Evolutionary conservation across 768 basidiomycete genomes (phyloP).

Genomic region (Russula virescens): DNA sequence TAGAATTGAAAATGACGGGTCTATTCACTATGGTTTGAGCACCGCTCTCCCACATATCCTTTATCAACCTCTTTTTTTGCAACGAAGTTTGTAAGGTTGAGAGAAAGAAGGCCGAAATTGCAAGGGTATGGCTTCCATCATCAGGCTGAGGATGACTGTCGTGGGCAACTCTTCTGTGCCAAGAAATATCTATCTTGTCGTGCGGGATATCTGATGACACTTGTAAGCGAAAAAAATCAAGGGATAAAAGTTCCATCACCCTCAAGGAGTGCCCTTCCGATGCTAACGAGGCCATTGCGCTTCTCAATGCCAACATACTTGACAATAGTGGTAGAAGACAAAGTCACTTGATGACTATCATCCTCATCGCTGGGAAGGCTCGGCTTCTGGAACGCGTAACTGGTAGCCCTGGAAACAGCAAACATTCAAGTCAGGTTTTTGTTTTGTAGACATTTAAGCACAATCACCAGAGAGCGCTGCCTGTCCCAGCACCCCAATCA

Average conservation of each 20-base stretch:
- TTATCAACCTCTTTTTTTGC: constrained; percentile 59
- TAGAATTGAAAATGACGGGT: background rate
- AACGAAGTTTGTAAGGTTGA: constrained; percentile 60
- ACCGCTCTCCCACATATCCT: constrained; percentile 89
- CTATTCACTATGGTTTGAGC: constrained; percentile 68
- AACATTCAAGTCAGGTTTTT: background rate
- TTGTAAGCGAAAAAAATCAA: constrained; percentile 15
- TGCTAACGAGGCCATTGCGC: constrained; percentile 59
- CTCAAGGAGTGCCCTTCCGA: constrained; percentile 59
- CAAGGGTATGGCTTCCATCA: constrained; percentile 51
- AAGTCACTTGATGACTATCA: constrained; percentile 30
- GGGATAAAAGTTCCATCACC: constrained; percentile 35
- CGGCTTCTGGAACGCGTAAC: constrained; percentile 54
- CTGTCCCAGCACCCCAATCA: constrained; percentile 83
- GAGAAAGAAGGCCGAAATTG: constrained; percentile 81
- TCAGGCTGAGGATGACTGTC: constrained; percentile 38
- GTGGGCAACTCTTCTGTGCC: constrained; percentile 55
- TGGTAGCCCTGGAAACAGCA: constrained; percentile 49
- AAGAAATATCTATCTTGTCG: constrained; percentile 41
- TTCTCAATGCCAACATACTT: constrained; percentile 75
- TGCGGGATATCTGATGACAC: constrained; percentile 40
- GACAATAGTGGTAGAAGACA: constrained; percentile 47
- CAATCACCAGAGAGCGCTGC: constrained; percentile 73
- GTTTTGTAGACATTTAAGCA: background rate
- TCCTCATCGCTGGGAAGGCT: constrained; percentile 20